phyloP scores from a whole-genome alignment of 805 yeast genomes.

The Suhomyces vadensis region DNA sequence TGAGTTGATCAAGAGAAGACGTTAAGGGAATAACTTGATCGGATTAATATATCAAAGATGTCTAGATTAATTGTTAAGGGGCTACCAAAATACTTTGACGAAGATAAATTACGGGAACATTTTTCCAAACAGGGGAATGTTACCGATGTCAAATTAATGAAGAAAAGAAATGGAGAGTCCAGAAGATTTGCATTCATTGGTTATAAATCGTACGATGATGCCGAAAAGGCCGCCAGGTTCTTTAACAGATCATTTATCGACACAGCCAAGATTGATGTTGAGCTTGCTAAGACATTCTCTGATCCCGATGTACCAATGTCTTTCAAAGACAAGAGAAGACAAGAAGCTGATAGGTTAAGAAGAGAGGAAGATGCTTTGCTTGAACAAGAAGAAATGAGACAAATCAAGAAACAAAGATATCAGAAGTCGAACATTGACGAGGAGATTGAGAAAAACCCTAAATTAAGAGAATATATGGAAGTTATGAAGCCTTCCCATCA shows the following conservation, averaged over 20 bases:
- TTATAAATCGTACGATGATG: conserved; percentile 69
- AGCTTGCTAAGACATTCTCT: conserved; percentile 79
- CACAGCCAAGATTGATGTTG: conserved; percentile 77
- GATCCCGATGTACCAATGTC: conserved; percentile 81
- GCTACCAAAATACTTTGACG: conserved; percentile 74
- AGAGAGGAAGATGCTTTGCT: conserved; percentile 45
- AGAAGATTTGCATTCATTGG: conserved; percentile 95
- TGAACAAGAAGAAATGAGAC: conserved; percentile 40
- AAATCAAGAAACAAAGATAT: conserved; percentile 36
- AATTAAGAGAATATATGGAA: conserved; percentile 76
- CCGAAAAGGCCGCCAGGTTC: conserved; percentile 71
- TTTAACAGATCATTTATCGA: conserved; percentile 80
- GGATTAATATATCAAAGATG: conserved; percentile 35
- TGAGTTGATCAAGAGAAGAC: conserved; percentile 3
- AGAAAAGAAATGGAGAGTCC: conserved; percentile 79
- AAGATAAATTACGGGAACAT: conserved; percentile 67
- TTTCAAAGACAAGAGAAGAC: conserved; percentile 37
- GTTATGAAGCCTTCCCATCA: conserved; percentile 77
- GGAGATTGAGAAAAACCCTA: conserved; percentile 63
- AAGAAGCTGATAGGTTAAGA: conserved; percentile 46
- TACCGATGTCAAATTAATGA: conserved; percentile 86
- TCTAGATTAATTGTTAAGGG: conserved; percentile 93
- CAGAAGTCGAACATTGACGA: conserved; percentile 49
- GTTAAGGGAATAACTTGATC: neutral
- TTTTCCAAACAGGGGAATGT: conserved; percentile 64